Conservation (phyloP, 176 grass and related monocot species). For the Carex parvula region DNA sequence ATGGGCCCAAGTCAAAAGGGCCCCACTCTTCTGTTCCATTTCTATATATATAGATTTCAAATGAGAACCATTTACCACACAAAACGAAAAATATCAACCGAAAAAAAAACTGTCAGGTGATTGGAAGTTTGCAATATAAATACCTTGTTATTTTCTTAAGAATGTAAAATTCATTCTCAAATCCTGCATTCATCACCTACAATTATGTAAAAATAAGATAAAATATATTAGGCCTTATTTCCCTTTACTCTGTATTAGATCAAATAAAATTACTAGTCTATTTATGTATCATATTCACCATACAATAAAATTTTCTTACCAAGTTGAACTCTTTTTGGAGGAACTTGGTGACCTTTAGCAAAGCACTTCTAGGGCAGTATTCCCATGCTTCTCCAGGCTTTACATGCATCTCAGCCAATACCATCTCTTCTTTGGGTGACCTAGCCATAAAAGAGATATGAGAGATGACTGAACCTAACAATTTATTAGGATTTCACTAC, state of each 20-base stretch:
- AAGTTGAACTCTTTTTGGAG: conserved; percentile 79
- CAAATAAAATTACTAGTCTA: neutral
- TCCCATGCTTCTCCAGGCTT: conserved; percentile 82
- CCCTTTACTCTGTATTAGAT: neutral
- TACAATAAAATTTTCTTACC: conserved; percentile 42
- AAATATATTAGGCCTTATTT: neutral
- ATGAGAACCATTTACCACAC: conserved; percentile 4
- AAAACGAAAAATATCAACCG: neutral
- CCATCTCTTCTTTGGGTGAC: conserved; percentile 86
- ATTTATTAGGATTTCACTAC: conserved; percentile 4
- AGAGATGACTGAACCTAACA: neutral
- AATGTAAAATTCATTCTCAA: conserved; percentile 95
- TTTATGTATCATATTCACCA: neutral
- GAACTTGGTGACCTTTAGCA: conserved; percentile 62
- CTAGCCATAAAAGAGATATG: conserved; percentile 33
- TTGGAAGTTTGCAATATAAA: conserved; percentile 18
- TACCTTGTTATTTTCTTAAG: conserved; percentile 81
- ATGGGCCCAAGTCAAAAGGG: conserved; percentile 67
- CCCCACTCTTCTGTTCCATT: conserved; percentile 68
- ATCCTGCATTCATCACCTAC: conserved; percentile 83
- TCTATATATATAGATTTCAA: conserved; percentile 45
- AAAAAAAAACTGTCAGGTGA: neutral
- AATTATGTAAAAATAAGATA: neutral
- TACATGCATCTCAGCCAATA: conserved; percentile 86
- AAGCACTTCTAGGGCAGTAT: conserved; percentile 82